phyloP scores from a whole-genome alignment of 1,284 basidiomycete genomes.

The Microbotryum silenes-acaulis region DNA sequence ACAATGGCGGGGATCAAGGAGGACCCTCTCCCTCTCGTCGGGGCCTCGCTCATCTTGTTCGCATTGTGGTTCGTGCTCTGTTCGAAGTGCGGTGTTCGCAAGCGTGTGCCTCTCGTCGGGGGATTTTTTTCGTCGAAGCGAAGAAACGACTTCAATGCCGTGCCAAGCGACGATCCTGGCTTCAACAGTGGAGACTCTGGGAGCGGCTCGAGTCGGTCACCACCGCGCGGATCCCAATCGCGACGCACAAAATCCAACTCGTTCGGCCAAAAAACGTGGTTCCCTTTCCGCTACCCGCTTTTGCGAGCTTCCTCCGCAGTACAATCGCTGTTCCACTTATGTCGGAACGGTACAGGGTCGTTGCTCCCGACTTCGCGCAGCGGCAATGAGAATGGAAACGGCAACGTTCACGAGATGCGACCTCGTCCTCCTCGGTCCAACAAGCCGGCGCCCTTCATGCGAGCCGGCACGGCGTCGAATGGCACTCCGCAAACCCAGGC shows the following conservation, averaged over 20 bases:
- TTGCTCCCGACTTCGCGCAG: background rate
- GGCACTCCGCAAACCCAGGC: background rate
- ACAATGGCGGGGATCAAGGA: conserved; percentile 17
- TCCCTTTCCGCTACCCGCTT: conserved; percentile 10
- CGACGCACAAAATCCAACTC: background rate
- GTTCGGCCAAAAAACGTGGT: background rate
- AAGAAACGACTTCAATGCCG: no score
- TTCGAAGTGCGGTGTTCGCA: no score
- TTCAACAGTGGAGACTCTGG: background rate
- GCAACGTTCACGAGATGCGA: conserved; percentile 3
- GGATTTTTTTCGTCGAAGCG: no score
- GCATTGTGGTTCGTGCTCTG: no score
- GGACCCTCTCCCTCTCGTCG: conserved; percentile 13
- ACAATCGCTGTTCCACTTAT: background rate
- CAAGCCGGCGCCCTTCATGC: conserved; percentile 27
- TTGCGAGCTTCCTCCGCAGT: conserved; percentile 15
- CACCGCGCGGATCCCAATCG: background rate
- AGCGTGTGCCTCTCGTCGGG: no score
- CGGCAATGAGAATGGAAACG: background rate
- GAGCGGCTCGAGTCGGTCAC: background rate
- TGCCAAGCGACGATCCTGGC: no score
- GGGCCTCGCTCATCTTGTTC: background rate
- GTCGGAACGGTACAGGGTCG: background rate
- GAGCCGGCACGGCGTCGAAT: background rate
- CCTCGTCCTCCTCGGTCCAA: conserved; percentile 17